Evolutionary conservation across 2,329 filamentous ascomycete genomes (phyloP).

Genomic region (Xylariaceae sp.): DNA sequence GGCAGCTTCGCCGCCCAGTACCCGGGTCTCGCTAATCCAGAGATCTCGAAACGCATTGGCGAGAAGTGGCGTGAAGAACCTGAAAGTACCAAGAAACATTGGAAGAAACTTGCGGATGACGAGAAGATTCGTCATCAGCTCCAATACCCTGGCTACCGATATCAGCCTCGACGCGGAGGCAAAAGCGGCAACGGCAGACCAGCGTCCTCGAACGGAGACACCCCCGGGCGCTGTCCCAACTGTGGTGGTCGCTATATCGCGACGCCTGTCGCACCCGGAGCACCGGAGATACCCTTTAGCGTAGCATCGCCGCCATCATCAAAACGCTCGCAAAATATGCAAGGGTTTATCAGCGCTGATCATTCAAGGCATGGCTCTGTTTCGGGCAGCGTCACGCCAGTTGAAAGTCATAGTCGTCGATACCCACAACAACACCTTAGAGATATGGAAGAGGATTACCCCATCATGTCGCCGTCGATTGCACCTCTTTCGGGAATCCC

Average conservation of each 20-base stretch:
- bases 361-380: conserved; percentile 30
- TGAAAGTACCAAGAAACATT: conserved; percentile 70
- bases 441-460: conserved; percentile 37
- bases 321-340: conserved; percentile 21
- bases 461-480: conserved; percentile 31
- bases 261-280: conserved; percentile 49
- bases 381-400: conserved; percentile 32
- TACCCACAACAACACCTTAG: conserved; percentile 43
- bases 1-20: conserved; percentile 72
- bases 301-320: conserved; percentile 33
- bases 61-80: conserved; percentile 81
- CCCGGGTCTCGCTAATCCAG: conserved; percentile 87
- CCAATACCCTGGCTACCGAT: conserved; percentile 90
- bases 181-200: conserved; percentile 29
- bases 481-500: conserved; percentile 14
- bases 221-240: conserved; percentile 59
- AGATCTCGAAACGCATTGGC: conserved; percentile 96
- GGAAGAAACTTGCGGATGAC: conserved; percentile 87
- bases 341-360: conserved; percentile 27
- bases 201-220: conserved; percentile 37
- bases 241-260: conserved; percentile 65
- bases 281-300: conserved; percentile 47
- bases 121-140: conserved; percentile 86
- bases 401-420: conserved; percentile 59
- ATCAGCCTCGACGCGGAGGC: conserved; percentile 71